Evolutionary conservation across 805 yeast genomes (phyloP).

Genomic region (Candida ipomoeae): DNA sequence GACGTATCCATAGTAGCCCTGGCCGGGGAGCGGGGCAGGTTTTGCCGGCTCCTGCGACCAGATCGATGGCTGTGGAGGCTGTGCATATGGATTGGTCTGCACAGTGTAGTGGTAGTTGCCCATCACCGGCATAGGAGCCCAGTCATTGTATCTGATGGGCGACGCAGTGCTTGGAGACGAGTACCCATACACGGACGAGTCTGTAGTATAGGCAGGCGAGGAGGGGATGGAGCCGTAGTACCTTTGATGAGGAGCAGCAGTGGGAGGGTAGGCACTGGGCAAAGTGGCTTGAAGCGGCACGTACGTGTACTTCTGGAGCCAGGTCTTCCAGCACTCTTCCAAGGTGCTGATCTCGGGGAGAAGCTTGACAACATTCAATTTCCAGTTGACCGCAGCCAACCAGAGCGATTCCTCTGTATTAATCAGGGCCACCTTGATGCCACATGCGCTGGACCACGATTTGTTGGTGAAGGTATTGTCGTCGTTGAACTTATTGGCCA

Average conservation of each 20-base stretch:
- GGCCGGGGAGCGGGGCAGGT: constrained; percentile 10
- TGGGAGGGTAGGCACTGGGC: constrained; percentile 2
- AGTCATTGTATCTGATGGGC: constrained; percentile 22
- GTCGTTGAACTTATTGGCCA: constrained; percentile 93
- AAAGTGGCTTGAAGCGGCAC: constrained; percentile 4
- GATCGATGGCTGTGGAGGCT: constrained; percentile 16
- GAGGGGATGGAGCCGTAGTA: constrained; percentile 17
- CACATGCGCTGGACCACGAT: constrained; percentile 96
- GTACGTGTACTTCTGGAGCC: constrained; percentile 33
- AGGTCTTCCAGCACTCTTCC: constrained; percentile 44
- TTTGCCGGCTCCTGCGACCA: constrained; percentile 19
- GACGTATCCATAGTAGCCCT: constrained; percentile 24
- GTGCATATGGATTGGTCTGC: constrained; percentile 3
- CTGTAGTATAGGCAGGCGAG: constrained; percentile 16
- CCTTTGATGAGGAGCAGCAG: constrained; percentile 1
- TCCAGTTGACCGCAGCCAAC: constrained; percentile 61
- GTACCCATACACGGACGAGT: constrained; percentile 15
- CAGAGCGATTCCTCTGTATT: constrained; percentile 69
- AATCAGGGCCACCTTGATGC: constrained; percentile 56
- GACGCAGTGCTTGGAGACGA: constrained; percentile 29
- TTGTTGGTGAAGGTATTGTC: constrained; percentile 94
- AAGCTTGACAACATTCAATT: constrained; percentile 41
- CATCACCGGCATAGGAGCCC: constrained; percentile 3
- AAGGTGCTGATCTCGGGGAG: constrained; percentile 36
- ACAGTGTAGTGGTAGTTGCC: constrained; percentile 4